Conservation (phyloP, 2,329 filamentous ascomycete genomes). For the Hypoxylon sp. region DNA sequence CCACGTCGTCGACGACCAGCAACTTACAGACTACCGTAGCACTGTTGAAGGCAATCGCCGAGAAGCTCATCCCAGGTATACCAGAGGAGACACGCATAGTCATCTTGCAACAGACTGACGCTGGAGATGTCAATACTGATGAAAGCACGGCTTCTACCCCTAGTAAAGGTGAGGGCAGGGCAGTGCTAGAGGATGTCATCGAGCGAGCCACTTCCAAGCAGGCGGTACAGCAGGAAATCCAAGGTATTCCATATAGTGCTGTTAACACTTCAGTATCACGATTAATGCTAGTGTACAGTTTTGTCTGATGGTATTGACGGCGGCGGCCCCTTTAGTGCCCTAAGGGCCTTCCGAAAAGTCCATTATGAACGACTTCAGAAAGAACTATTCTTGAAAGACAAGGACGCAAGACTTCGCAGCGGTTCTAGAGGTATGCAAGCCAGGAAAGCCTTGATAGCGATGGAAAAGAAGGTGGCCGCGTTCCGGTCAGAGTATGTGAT, state of each 20-base stretch:
- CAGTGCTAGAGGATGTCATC: slow-evolving; percentile 76
- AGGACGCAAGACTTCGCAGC: slow-evolving; percentile 79
- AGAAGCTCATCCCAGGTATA: slow-evolving; percentile 82
- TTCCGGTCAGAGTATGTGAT: slow-evolving; percentile 62
- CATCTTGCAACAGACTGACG: slow-evolving; percentile 75
- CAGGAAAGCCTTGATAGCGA: slow-evolving; percentile 76
- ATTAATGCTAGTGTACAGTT: slow-evolving; percentile 51
- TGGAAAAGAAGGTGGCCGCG: slow-evolving; percentile 74
- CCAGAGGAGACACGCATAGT: slow-evolving; percentile 73
- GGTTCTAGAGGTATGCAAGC: slow-evolving; percentile 80
- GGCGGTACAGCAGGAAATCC: slow-evolving; percentile 70
- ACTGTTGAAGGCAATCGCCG: slow-evolving; percentile 78
- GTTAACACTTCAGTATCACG: not conserved
- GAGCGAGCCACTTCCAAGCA: slow-evolving; percentile 68
- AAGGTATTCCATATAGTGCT: slow-evolving; percentile 55
- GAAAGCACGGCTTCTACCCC: slow-evolving; percentile 38
- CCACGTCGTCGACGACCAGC: not conserved
- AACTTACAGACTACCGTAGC: slow-evolving; percentile 57
- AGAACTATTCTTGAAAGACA: slow-evolving; percentile 75
- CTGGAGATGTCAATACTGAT: slow-evolving; percentile 51
- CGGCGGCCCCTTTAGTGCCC: slow-evolving; percentile 66
- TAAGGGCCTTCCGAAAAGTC: slow-evolving; percentile 71
- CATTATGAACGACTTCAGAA: slow-evolving; percentile 71
- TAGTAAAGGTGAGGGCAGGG: slow-evolving; percentile 37
- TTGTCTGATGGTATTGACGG: slow-evolving; percentile 71